Base-by-base conservation (phyloP, 2,329 filamentous ascomycete genomes). In the Botrytis elliptica region DNA sequence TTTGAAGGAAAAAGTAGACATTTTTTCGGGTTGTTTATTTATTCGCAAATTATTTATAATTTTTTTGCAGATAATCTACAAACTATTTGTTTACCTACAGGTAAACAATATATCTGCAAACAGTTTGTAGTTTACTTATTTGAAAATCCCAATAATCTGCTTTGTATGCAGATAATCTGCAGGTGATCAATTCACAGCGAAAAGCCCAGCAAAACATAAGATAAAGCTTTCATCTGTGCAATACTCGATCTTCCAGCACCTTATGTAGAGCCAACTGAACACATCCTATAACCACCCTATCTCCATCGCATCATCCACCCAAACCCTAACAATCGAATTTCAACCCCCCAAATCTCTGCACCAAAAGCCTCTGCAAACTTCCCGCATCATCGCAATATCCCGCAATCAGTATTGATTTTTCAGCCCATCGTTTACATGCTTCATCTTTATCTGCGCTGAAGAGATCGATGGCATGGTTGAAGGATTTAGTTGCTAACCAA, bases 391-490 rank as follows among this genome's bases (percentile, higher is more conserved):
- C 25, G 70, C 77, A 79, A 52, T 76, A 79, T 57, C 78, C 77
- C 14, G 81, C 79, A 64, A 82, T 77, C 44, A 79, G 79, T 33
- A 82, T 70, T 25, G 82, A 79, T 63, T 81, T 81, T 7, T 73
- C 77, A 4, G 80, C 81, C 80, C 80, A 81, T n/a, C 82, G 80
- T 75, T 85, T 87, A 66, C 89, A 90, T 2, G 83, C 81, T 7
- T 84, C 84, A 73, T 89, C 86, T 38, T 91, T 85, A 1, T 86
- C 84, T 1, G 83, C 83, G 20, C 86, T 85, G 77, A 89, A 90
- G n/a, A 88, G 85, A 78, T 94, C 92, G 8, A 94, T 84, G 0
- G 88, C 90, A 74, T 90, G 89, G 77, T 95, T 95, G 81, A 92
- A 94, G 0, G 88, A 84, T 9, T 86, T 89, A 1, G 88, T 88